Conservation (phyloP, 148 eudicot species). For the Dianthus caryophyllus region DNA sequence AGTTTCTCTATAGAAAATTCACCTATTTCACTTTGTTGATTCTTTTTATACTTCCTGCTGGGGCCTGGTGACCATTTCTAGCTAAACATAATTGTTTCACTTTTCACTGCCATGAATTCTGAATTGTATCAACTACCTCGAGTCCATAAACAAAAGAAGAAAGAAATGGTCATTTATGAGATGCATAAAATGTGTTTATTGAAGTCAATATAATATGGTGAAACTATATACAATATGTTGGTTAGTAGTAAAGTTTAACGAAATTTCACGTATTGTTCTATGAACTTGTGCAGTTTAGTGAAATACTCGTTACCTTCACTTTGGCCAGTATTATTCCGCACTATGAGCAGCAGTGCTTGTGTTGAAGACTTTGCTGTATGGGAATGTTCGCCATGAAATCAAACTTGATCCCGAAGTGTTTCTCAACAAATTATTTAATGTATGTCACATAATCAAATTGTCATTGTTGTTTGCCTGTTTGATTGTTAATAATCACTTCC, state of each 20-base stretch:
- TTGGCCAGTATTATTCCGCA: neutral
- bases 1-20: constrained; percentile 10
- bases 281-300: neutral
- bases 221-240: no score
- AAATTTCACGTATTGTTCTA: neutral
- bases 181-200: neutral
- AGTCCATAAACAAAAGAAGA: neutral
- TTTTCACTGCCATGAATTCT: neutral
- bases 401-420: neutral
- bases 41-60: neutral
- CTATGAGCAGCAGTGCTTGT: neutral
- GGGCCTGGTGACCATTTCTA: neutral
- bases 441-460: neutral
- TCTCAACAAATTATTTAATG: neutral
- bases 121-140: neutral
- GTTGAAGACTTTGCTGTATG: neutral
- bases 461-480: neutral
- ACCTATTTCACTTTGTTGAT: neutral
- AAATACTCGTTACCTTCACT: neutral
- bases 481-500: neutral
- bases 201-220: neutral
- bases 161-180: neutral
- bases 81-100: neutral
- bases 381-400: neutral
- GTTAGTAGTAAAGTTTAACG: neutral